Conservation (phyloP, 176 grass and related monocot genomes). For the Phoenix dactylifera region DNA sequence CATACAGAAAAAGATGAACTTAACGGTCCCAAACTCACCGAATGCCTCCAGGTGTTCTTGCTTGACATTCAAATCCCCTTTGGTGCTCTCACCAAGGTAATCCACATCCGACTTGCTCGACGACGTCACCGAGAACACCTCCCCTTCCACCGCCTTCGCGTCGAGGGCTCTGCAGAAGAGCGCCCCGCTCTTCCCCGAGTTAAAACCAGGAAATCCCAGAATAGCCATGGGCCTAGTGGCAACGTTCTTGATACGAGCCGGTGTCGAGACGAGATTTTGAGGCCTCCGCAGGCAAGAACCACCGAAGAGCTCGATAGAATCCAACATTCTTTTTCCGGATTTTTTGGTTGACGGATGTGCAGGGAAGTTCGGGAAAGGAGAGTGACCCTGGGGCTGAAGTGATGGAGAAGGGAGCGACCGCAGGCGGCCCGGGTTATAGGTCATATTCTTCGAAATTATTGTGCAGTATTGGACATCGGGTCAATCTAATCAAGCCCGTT, state of each 20-base stretch:
- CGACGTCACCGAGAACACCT: conserved; percentile 69
- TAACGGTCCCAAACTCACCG: conserved; percentile 36
- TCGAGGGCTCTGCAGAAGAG: conserved; percentile 21
- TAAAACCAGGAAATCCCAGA: neutral
- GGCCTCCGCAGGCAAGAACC: neutral
- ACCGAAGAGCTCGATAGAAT: neutral
- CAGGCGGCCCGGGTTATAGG: too few relatives aligned
- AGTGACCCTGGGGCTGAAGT: too few relatives aligned
- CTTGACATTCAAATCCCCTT: conserved; percentile 84
- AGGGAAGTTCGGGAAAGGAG: too few relatives aligned
- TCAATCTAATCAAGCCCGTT: too few relatives aligned
- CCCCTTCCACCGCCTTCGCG: conserved; percentile 26
- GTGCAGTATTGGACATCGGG: too few relatives aligned
- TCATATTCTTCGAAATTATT: too few relatives aligned
- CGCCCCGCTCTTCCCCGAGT: neutral
- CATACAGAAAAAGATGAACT: neutral
- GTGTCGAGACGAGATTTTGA: neutral
- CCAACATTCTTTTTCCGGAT: neutral
- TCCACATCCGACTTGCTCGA: conserved; percentile 74
- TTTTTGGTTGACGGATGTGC: too few relatives aligned
- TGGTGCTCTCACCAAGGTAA: conserved; percentile 92
- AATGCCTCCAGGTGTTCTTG: conserved; percentile 53
- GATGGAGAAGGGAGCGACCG: too few relatives aligned
- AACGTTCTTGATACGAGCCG: neutral
- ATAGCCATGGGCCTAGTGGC: neutral